Conservation (phyloP, 1,139 yeast genomes). For the Arxiozyma telluris region DNA sequence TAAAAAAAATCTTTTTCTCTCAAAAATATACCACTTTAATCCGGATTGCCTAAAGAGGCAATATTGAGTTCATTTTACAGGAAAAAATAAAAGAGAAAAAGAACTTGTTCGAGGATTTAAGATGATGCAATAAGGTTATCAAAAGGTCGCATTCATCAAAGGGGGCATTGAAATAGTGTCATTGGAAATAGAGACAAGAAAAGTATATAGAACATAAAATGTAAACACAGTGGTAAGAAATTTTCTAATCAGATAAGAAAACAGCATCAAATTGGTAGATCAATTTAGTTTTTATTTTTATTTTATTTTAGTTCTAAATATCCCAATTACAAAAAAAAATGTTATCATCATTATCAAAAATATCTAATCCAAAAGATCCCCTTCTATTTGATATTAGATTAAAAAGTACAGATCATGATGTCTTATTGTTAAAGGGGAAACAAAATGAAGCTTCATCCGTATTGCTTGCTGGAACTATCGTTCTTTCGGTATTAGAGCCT, state of each 20-base stretch:
- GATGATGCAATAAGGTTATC: background rate
- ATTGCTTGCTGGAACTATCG: conserved; percentile 66
- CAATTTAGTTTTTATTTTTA: background rate
- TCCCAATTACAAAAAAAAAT: background rate
- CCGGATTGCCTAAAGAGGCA: background rate
- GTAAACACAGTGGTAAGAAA: background rate
- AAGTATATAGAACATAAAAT: background rate
- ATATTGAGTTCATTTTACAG: background rate
- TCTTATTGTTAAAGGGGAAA: conserved; percentile 69
- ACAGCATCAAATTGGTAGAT: background rate
- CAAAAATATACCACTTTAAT: too few relatives aligned
- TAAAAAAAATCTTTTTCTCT: too few relatives aligned
- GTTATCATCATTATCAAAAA: conserved; percentile 3
- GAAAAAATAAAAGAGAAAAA: too few relatives aligned
- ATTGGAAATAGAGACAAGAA: background rate
- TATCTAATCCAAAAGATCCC: conserved; percentile 16
- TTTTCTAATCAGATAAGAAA: background rate
- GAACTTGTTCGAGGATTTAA: background rate
- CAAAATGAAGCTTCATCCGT: conserved; percentile 73
- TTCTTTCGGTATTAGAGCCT: conserved; percentile 69
- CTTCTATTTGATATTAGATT: conserved; percentile 27
- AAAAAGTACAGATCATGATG: conserved; percentile 54
- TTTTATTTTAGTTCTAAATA: background rate
- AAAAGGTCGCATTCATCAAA: too few relatives aligned
- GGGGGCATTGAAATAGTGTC: background rate